Base-by-base conservation (phyloP, 2,329 filamentous ascomycete species). In the Scortechinia acanthostroma region DNA sequence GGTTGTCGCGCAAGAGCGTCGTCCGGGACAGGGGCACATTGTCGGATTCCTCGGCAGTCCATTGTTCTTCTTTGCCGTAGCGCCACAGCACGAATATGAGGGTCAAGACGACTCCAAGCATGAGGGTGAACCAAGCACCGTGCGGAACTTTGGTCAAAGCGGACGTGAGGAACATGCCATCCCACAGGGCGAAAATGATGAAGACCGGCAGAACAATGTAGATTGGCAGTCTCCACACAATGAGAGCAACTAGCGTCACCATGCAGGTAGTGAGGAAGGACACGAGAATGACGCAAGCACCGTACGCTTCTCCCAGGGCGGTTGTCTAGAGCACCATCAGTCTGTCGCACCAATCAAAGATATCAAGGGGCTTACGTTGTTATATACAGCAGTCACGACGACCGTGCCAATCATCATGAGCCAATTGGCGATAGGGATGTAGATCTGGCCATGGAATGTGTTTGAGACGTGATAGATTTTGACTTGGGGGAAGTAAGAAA, bases 251-350 rank as follows among this genome's bases (percentile, higher is more conserved):
- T 1, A 91, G 65, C 0, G 83, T 75, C 1, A 88, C 81, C 73
- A 91, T 80, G 58, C 76, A 83, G 0, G 86, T 90, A 45, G 83
- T 84, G 55, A 91, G 80, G 57, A 90, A 88, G 0, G 86, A 88
- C 37, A 90, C 86, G 43, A 87, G 77, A 53, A 90, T 88, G 56
- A 91, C 86, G 51, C 86, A 91, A 4, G 88, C 81, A 30, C 86
- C 85, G 53, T 90, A 90, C 0, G 86, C 86, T 53, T 88, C 80
- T 20, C 86, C 86, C 0, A 89, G 71, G 46, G 71, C 71, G 1
- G 80, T 85, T 1, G 83, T 86, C 71, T 78, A 47, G n/a, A 21
- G 43, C 21, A 49, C 25, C 19, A 10, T 44, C 21, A 28, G 45
- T 10, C n/a, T 10, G 10, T 30, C 25, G 25, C 25, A 52, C 58